These are phyloP conservation scores for Nelumbo lutea DNA, from an alignment of 164 flowering plant species.

Conservation along the genomic window DNA sequence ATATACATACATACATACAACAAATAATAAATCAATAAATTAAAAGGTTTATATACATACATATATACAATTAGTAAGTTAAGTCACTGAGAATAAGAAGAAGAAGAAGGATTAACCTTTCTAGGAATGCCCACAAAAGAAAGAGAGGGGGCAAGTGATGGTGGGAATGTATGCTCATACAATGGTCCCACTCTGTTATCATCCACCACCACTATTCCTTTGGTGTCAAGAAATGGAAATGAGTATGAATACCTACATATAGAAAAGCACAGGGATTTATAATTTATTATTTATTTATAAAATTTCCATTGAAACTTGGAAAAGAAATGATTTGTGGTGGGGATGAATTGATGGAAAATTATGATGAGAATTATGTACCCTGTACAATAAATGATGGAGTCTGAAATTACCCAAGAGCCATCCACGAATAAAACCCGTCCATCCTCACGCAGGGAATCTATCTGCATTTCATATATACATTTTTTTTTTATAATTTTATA, in stretches of 20 bases:
- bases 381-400: conserved; percentile 78
- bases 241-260: conserved; percentile 75
- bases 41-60: no score
- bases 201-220: conserved; percentile 81
- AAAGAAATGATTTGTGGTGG: neutral
- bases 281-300: neutral
- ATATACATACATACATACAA: no score
- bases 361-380: conserved; percentile 41
- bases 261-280: neutral
- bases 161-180: conserved; percentile 92
- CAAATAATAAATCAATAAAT: neutral
- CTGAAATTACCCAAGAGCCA: conserved; percentile 60
- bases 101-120: conserved; percentile 46
- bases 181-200: conserved; percentile 92
- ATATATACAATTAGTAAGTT: no score
- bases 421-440: conserved; percentile 62
- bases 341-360: neutral
- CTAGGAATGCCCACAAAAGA: conserved; percentile 83
- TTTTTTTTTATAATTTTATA: neutral
- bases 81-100: no score
- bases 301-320: neutral
- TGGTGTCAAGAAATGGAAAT: conserved; percentile 94
- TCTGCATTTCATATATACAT: conserved; percentile 34
- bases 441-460: conserved; percentile 61
- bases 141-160: conserved; percentile 83